phyloP scores from a whole-genome alignment of 306 rosid genomes.

The Lathyrus oleraceus region DNA sequence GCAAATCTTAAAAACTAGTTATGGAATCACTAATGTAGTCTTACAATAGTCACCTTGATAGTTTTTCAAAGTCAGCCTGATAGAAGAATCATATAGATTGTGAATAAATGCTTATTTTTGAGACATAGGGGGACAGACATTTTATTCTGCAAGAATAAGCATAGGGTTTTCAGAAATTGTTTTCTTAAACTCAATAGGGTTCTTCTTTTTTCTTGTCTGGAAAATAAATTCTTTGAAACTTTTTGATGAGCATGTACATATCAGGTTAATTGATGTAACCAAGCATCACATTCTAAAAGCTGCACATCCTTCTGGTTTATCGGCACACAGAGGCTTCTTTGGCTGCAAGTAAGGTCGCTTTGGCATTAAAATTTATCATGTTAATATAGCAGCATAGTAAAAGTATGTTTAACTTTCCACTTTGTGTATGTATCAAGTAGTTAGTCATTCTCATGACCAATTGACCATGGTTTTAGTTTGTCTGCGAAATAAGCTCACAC shows the following conservation, averaged over 20 bases:
- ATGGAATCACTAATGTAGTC: neutral
- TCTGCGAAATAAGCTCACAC: neutral
- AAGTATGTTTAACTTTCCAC: constrained; percentile 13
- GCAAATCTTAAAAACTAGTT: constrained; percentile 11
- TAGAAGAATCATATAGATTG: neutral
- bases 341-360: constrained; percentile 76
- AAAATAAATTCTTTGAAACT: constrained; percentile 20
- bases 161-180: constrained; percentile 6
- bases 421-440: constrained; percentile 3
- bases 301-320: constrained; percentile 98
- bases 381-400: neutral
- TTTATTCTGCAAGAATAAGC: neutral
- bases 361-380: neutral
- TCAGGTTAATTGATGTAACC: constrained; percentile 77
- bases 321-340: constrained; percentile 91
- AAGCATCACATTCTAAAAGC: constrained; percentile 88
- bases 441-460: constrained; percentile 2
- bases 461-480: constrained; percentile 11
- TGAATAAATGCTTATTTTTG: neutral
- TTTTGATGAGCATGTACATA: constrained; percentile 22
- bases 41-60: constrained; percentile 7
- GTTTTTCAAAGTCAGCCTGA: constrained; percentile 12
- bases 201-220: constrained; percentile 6
- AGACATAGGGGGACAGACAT: neutral
- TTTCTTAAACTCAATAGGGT: constrained; percentile 18